Conservation (phyloP, 176 grass and related monocot genomes). For the Rhynchospora pubera region DNA sequence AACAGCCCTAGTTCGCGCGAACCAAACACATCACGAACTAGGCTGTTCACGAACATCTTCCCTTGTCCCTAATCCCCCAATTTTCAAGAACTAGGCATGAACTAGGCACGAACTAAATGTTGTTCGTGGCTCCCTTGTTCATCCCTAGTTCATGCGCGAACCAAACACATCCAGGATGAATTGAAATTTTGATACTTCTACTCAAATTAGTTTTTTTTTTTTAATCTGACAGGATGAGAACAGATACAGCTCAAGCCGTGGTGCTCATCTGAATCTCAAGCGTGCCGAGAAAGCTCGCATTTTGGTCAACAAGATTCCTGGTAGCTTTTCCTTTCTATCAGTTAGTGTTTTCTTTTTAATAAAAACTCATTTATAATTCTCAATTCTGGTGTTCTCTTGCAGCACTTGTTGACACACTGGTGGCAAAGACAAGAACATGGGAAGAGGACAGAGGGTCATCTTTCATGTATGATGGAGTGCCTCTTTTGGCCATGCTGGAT, state of each 20-base stretch:
- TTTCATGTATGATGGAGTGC: conserved; percentile 96
- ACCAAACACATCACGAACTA: too few species aligned
- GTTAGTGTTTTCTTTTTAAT: neutral
- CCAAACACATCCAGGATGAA: too few species aligned
- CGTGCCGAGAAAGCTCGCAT: conserved; percentile 97
- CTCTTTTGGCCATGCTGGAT: conserved; percentile 93
- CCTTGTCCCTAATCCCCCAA: too few species aligned
- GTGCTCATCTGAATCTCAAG: conserved; percentile 92
- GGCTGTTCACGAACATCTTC: too few species aligned
- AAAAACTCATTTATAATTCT: conserved; percentile 22
- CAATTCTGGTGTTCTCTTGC: conserved; percentile 23
- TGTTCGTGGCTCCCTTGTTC: too few species aligned
- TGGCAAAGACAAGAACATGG: conserved; percentile 83
- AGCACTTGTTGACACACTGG: conserved; percentile 95
- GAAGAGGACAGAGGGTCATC: conserved; percentile 65
- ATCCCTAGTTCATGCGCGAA: too few species aligned
- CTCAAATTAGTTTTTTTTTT: conserved; percentile 1
- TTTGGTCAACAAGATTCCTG: conserved; percentile 97
- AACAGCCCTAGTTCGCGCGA: too few species aligned
- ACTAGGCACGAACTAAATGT: too few species aligned
- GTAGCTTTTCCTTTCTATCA: conserved; percentile 27
- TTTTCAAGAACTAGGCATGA: too few species aligned
- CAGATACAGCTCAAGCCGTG: conserved; percentile 97
- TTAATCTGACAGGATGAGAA: conserved; percentile 69
- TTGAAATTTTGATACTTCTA: neutral